phyloP scores from a whole-genome alignment of 1,139 yeast genomes.

The Blastobotrys arbuscula region DNA sequence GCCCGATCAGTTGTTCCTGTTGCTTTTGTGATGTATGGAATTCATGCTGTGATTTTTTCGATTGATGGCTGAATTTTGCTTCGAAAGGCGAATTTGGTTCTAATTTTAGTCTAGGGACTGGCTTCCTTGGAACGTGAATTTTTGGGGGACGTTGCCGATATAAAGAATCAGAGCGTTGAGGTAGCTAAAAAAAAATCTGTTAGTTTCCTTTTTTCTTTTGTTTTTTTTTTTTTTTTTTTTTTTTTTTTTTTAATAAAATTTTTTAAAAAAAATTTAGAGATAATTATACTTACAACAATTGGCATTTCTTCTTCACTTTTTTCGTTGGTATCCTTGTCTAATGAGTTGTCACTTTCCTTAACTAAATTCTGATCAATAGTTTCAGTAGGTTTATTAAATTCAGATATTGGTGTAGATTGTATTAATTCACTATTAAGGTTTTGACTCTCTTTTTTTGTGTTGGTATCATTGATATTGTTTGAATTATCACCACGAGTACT shows the following conservation, averaged over 20 bases:
- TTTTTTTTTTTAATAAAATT: neutral
- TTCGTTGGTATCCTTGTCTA: too few relatives aligned
- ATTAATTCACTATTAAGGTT: neutral
- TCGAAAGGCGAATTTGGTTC: conserved; percentile 16
- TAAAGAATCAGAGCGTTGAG: conserved; percentile 9
- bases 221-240: neutral
- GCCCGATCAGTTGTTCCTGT: conserved; percentile 9
- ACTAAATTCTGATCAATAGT: too few relatives aligned
- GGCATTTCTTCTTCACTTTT: conserved; percentile 1
- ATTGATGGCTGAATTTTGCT: conserved; percentile 3
- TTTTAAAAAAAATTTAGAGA: too few relatives aligned
- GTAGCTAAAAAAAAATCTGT: conserved; percentile 1
- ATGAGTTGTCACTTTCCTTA: too few relatives aligned
- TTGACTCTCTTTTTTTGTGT: neutral
- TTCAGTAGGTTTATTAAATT: neutral
- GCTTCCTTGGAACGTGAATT: conserved; percentile 13
- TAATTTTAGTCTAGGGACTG: conserved; percentile 14
- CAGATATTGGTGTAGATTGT: neutral
- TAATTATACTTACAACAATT: neutral
- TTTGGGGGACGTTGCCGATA: neutral
- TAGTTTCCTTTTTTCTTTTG: neutral
- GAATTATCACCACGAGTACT: neutral
- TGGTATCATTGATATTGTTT: neutral
- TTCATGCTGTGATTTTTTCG: neutral
- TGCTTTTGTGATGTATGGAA: neutral